phyloP scores from a whole-genome alignment of 2,329 filamentous ascomycete genomes.

The Septoria petroselini region DNA sequence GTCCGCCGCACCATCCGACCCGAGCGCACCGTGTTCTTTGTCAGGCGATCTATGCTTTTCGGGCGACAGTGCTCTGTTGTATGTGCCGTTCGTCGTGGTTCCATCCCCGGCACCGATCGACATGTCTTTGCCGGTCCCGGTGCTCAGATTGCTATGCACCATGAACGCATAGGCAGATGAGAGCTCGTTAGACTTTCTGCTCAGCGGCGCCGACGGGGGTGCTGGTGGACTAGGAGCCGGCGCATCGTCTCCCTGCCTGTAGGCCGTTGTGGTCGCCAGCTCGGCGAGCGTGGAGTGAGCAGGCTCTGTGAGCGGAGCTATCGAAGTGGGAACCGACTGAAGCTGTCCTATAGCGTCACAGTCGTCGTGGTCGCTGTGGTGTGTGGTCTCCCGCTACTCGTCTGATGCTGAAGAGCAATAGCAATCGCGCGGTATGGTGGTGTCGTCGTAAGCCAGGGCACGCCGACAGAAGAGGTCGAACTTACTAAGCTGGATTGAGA shows the following conservation, averaged over 20 bases:
- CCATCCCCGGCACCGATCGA: slow-evolving; percentile 39
- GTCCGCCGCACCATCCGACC: slow-evolving; percentile 28
- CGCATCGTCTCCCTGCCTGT: slow-evolving; percentile 32
- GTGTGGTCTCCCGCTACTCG: not conserved
- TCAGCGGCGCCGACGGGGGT: slow-evolving; percentile 23
- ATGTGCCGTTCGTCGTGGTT: slow-evolving; percentile 28
- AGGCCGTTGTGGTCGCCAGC: slow-evolving; percentile 34
- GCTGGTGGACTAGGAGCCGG: slow-evolving; percentile 16
- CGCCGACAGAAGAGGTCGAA: not conserved
- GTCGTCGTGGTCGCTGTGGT: not conserved
- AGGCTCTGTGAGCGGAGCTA: slow-evolving; percentile 1
- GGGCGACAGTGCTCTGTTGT: slow-evolving; percentile 12
- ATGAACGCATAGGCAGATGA: slow-evolving; percentile 41
- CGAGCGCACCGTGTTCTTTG: slow-evolving; percentile 21
- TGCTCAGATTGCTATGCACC: slow-evolving; percentile 37
- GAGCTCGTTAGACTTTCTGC: slow-evolving; percentile 34
- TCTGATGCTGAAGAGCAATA: slow-evolving; percentile 10
- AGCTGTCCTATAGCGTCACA: slow-evolving; percentile 9
- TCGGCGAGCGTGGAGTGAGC: slow-evolving; percentile 25
- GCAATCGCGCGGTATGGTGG: slow-evolving; percentile 4
- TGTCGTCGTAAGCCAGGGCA: not conserved
- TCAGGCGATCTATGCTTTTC: slow-evolving; percentile 13
- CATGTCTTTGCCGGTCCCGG: slow-evolving; percentile 44
- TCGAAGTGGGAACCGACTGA: slow-evolving; percentile 4
- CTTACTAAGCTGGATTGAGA: too few relatives aligned